Evolutionary conservation across 169 alveolate genomes (phyloP).

Genomic region (Cryptosporidium sp.): DNA sequence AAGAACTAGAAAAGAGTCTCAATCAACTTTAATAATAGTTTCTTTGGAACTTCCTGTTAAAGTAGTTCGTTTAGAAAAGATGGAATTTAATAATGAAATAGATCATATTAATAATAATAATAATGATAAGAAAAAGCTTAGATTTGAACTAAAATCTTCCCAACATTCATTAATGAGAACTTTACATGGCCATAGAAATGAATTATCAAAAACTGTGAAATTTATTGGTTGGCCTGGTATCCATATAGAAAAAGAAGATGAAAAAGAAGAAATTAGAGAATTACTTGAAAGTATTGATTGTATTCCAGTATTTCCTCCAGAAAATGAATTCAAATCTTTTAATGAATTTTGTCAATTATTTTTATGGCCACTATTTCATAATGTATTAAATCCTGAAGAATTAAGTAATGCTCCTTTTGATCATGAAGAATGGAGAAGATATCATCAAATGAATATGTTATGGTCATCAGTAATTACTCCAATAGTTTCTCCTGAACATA

Average conservation of each 20-base stretch:
- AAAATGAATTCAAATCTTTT: conserved; percentile 64
- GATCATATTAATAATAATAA: neutral
- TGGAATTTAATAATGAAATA: neutral
- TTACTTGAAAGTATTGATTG: conserved; percentile 75
- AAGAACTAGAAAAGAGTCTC: conserved; percentile 21
- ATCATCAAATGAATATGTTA: conserved; percentile 72
- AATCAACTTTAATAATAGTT: conserved; percentile 61
- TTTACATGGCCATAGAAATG: conserved; percentile 42
- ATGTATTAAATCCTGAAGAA: conserved; percentile 81
- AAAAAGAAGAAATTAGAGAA: conserved; percentile 74
- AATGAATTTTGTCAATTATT: conserved; percentile 78
- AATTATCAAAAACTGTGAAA: conserved; percentile 42
- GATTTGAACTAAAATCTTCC: conserved; percentile 28
- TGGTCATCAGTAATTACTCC: conserved; percentile 82
- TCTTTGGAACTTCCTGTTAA: conserved; percentile 70
- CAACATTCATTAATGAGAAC: conserved; percentile 58
- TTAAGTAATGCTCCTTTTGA: conserved; percentile 80
- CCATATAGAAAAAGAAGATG: conserved; percentile 75
- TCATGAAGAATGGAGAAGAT: conserved; percentile 85
- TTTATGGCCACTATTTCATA: conserved; percentile 82
- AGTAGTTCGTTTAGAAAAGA: conserved; percentile 24
- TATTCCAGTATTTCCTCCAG: conserved; percentile 79
- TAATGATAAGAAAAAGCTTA: neutral
- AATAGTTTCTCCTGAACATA: conserved; percentile 76
- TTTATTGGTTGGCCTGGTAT: conserved; percentile 80